Evolutionary conservation across 1,284 basidiomycete genomes (phyloP), one percentile per base, ranked within the genome.

Genomic region (Rhodotorula glutinis): DNA sequence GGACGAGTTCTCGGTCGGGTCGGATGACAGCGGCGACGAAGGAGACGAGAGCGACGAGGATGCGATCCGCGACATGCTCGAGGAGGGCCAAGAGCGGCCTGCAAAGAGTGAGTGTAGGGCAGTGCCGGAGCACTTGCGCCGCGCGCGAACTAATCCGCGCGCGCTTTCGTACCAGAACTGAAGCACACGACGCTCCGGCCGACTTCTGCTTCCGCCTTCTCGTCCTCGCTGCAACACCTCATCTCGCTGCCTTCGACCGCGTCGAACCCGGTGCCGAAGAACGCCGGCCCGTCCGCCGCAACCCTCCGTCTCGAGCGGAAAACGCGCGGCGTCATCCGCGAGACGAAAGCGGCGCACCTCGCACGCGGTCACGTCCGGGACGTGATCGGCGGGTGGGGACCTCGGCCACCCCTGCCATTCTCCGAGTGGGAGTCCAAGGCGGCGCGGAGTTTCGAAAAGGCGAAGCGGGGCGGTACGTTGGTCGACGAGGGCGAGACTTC

Each of bases 321-420:
- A 23, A 71, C 74, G 17, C 62, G 67, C n/a, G 67, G 60, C 44
- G 65, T 70, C 52, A 53, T 75, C 9, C 67, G 71, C 47, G 68
- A 73, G n/a, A 73, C 71, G 17, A 75, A 75, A 55, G 73, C 75
- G 40, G 66, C 74, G 51, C 70, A 73, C 49, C 67, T 75, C 51
- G 74, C 74, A 38, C 63, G 75, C 23, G 77, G 77, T 2, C 76
- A 77, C 60, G 74, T 78, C 33, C 63, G 62, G 40, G 76, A 77
- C 62, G 70, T 77, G 9, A 78, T 78, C 47, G 76, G 69, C 43
- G 77, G 76, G 3, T 77, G 77, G 77, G 71, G 62, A 1, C 66
- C 77, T 33, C 69, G 76, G n/a, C 76, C 76, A 0, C 70, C 70
- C 9, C 58, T 75, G 29, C 75, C 76, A 3, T 77, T 77, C 64